Conservation (phyloP, 257 asterid species). For the Solanum chmielewskii region DNA sequence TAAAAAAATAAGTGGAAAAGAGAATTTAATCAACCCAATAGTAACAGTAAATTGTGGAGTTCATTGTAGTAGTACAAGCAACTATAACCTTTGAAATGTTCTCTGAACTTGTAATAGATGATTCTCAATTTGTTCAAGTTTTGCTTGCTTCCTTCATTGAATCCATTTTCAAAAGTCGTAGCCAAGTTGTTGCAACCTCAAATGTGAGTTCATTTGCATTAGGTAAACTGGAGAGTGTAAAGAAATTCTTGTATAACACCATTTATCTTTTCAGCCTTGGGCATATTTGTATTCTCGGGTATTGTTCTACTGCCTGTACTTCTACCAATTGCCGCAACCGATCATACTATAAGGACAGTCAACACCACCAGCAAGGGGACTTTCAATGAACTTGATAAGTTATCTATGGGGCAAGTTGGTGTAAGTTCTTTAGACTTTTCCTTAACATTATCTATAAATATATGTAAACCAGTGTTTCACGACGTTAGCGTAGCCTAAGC, state of each 20-base stretch:
- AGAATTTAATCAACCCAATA: neutral
- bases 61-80: neutral
- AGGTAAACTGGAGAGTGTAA: neutral
- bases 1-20: neutral
- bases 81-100: neutral
- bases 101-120: neutral
- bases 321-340: conserved; percentile 65
- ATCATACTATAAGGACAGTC: conserved; percentile 12
- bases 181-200: neutral
- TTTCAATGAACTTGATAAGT: conserved; percentile 66
- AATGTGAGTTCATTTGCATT: neutral
- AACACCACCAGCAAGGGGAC: conserved; percentile 52
- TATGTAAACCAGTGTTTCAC: neutral
- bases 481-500: neutral
- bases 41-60: neutral
- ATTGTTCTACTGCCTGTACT: conserved; percentile 65
- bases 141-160: neutral
- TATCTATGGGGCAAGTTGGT: conserved; percentile 62
- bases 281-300: conserved; percentile 58
- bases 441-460: neutral
- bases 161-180: neutral
- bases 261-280: conserved; percentile 43
- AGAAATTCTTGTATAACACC: neutral
- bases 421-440: conserved; percentile 22
- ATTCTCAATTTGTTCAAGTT: neutral